These are phyloP conservation scores for Erodium trifolium DNA, from an alignment of 441 rosid genomes.

Conservation along the genomic window DNA sequence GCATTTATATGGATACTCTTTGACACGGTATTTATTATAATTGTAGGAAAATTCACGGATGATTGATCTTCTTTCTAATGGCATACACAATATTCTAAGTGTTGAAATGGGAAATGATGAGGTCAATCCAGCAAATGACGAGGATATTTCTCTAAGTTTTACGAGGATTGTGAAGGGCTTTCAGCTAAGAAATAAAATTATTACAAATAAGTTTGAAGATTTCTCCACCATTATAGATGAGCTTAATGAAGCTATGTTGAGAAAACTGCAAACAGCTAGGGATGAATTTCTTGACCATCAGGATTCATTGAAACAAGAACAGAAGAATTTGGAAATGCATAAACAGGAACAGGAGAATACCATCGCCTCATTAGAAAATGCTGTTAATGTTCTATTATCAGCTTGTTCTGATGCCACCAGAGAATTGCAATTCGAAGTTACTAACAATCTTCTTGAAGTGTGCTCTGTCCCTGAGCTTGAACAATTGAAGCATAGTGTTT, in stretches of 20 bases:
- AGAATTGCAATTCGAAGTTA: slow-evolving; percentile 47
- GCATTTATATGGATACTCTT: slow-evolving; percentile 12
- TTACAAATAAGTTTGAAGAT: slow-evolving; percentile 38
- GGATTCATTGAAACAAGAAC: slow-evolving; percentile 49
- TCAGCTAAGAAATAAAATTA: slow-evolving; percentile 39
- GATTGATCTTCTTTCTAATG: slow-evolving; percentile 32
- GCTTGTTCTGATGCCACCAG: slow-evolving; percentile 53
- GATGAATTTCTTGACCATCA: slow-evolving; percentile 39
- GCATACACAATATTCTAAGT: slow-evolving; percentile 28
- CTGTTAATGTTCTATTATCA: slow-evolving; percentile 39
- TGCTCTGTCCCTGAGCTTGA: slow-evolving; percentile 40
- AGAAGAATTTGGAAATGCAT: slow-evolving; percentile 35
- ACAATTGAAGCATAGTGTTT: slow-evolving; percentile 24
- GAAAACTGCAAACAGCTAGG: slow-evolving; percentile 40
- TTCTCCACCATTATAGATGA: slow-evolving; percentile 45
- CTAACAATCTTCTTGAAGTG: slow-evolving; percentile 39
- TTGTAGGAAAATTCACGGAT: slow-evolving; percentile 43
- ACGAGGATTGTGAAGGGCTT: slow-evolving; percentile 43
- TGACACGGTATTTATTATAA: slow-evolving; percentile 10
- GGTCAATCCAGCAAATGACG: slow-evolving; percentile 27
- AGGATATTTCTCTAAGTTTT: slow-evolving; percentile 39
- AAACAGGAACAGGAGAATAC: slow-evolving; percentile 48
- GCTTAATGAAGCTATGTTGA: slow-evolving; percentile 33
- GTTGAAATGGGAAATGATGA: slow-evolving; percentile 32
- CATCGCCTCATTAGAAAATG: slow-evolving; percentile 38